A percentile compares a stretch with the other conserved stretches of the same genome.
These are phyloP conservation scores for Pythium plurisporium DNA, from an alignment of 352 stramenopile genomes.

Conservation along the genomic window DNA sequence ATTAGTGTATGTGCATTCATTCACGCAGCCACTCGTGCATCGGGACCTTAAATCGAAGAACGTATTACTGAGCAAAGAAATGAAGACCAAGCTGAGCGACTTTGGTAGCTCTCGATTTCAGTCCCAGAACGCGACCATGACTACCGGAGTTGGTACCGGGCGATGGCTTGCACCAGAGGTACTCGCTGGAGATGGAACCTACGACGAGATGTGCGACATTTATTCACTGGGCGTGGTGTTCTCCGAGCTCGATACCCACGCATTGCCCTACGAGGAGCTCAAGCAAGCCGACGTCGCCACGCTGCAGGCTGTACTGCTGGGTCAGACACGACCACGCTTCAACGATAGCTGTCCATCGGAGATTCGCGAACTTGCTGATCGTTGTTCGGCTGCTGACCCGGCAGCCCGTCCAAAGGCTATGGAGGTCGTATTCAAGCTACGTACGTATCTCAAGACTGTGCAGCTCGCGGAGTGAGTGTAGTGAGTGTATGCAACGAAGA, in stretches of 20 bases:
- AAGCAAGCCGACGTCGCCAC: conserved; percentile 48
- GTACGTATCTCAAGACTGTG: no score
- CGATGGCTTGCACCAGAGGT: conserved; percentile 69
- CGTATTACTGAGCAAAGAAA: conserved; percentile 26
- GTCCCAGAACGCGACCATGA: background rate
- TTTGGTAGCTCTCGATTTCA: conserved; percentile 20
- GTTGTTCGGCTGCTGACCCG: conserved; percentile 51
- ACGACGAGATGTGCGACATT: conserved; percentile 51
- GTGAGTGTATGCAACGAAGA: no score
- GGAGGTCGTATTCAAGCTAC: background rate
- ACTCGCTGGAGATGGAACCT: conserved; percentile 35
- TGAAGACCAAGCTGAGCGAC: conserved; percentile 30
- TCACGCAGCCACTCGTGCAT: conserved; percentile 25
- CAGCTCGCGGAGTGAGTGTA: no score
- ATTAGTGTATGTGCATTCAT: conserved; percentile 30
- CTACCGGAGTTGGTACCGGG: conserved; percentile 17
- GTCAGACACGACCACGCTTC: conserved; percentile 46
- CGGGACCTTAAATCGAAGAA: conserved; percentile 31
- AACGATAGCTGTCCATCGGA: conserved; percentile 40
- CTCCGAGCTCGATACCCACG: conserved; percentile 64
- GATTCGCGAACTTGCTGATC: conserved; percentile 39
- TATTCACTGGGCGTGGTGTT: conserved; percentile 75
- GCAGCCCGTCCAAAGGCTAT: conserved; percentile 35
- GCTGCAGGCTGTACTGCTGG: conserved; percentile 38
- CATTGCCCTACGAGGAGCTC: conserved; percentile 59